Base-by-base conservation (phyloP, 805 yeast genomes). In the Barnettozyma salicaria region DNA sequence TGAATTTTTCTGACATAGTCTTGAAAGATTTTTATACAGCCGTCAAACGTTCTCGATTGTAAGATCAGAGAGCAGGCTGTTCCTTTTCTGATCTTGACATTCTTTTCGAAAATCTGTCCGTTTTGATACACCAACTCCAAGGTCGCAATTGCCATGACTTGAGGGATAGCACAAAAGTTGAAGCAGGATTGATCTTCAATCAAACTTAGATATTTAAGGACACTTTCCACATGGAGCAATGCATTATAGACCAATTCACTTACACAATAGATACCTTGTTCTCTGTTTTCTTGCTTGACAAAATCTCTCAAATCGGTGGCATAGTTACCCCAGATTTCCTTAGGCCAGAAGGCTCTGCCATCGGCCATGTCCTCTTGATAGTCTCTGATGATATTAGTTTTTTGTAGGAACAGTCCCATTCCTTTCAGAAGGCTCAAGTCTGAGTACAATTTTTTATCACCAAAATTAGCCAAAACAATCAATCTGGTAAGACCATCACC, bases 121-220 rank as follows among this genome's bases (percentile, higher is more conserved):
- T 92, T 92, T 56, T 82, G 78, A 71, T 82, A 89, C 23, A 92
- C 82, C 36, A 80, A 67, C 17, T 90, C 87, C 50, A 92, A 70
- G 1, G 97, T 87, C 12, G 98, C 97, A 59, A 92, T 83, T 25
- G 97, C 96, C 98, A 92, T 92, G 14, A 90, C 97, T 65, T 92
- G 99, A 14, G 99, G 99, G 56, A 92, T 92, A 9, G 97, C 86
- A 66, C 97, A 89, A 67, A 92, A 92, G 50, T 79, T 82, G 68
- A 87, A 92, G 34, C 80, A 64, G 1, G 95, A 76, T 42, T 81
- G 84, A 56, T 92, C 98, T 41, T 73, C 72, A 34, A 92, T 74
- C 43, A 78, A 67, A 13, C 90, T 73, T 39, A 92, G 68, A 58
- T 84, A 92, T 35, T 72, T 72, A 50, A 92, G 69, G 21, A 78